A percentile compares a stretch with the other conserved stretches of the same genome.
Conservation (phyloP, 306 rosid species). For the Hylodesmum podocarpum region DNA sequence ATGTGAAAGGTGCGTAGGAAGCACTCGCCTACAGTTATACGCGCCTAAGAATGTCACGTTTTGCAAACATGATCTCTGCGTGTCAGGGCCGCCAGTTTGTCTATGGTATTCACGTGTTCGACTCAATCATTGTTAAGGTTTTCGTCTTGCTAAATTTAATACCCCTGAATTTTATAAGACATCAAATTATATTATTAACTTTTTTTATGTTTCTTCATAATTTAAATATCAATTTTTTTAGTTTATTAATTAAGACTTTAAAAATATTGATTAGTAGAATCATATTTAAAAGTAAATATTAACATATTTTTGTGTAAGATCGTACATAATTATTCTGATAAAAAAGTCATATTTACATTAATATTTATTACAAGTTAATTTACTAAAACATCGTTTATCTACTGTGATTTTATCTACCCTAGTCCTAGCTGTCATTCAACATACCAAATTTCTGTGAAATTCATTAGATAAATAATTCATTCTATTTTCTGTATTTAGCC, state of each 20-base stretch:
- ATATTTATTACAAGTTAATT: too few relatives aligned
- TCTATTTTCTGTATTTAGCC: not conserved
- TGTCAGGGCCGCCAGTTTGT: conserved; percentile 21
- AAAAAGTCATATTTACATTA: too few relatives aligned
- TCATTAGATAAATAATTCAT: not conserved
- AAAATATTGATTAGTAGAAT: too few relatives aligned
- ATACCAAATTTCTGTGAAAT: not conserved
- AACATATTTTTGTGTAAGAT: too few relatives aligned
- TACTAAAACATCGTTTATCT: too few relatives aligned
- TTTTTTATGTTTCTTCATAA: too few relatives aligned
- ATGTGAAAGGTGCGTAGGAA: too few relatives aligned
- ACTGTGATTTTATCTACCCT: not conserved
- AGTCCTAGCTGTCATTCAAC: conserved; percentile 14
- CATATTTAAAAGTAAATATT: too few relatives aligned
- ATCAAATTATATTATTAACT: too few relatives aligned
- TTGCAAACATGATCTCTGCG: not conserved
- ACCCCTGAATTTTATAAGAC: not conserved
- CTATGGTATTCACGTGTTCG: conserved; percentile 15
- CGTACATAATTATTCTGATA: too few relatives aligned
- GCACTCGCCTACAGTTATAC: not conserved
- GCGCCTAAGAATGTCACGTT: not conserved
- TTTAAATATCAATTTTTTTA: too few relatives aligned
- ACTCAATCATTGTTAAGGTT: conserved; percentile 8
- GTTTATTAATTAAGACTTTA: too few relatives aligned
- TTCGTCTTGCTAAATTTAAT: not conserved